Percentiles rank a stretch among this genome's conserved stretches.
Conservation (phyloP, 768 basidiomycete genomes). For the Pulveroboletus sp. region DNA sequence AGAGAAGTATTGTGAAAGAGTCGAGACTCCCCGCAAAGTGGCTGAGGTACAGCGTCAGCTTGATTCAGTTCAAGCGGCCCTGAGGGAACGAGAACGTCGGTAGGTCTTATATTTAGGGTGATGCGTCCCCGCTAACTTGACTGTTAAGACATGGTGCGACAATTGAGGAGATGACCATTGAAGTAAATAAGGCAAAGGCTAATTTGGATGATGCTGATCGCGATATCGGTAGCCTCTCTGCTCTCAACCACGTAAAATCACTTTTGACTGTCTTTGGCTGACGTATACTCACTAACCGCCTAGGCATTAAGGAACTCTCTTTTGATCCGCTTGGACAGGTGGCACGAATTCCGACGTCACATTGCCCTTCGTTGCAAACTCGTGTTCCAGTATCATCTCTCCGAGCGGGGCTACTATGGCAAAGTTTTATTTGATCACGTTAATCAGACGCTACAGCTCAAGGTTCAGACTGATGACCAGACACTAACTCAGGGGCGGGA, state of each 20-base stretch:
- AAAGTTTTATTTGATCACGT: slow-evolving; percentile 85
- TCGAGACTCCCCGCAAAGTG: slow-evolving; percentile 53
- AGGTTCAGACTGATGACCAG: slow-evolving; percentile 83
- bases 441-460: slow-evolving; percentile 56
- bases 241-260: slow-evolving; percentile 58
- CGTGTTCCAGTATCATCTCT: slow-evolving; percentile 77
- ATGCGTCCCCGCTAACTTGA: neutral
- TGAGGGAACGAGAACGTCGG: slow-evolving; percentile 65
- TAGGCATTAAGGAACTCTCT: slow-evolving; percentile 70
- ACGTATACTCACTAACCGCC: slow-evolving; percentile 7
- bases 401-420: slow-evolving; percentile 83
- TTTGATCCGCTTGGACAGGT: slow-evolving; percentile 58
- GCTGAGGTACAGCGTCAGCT: slow-evolving; percentile 57
- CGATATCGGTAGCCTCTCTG: slow-evolving; percentile 59
- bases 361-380: slow-evolving; percentile 85
- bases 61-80: slow-evolving; percentile 55
- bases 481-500: slow-evolving; percentile 60
- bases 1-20: slow-evolving; percentile 51
- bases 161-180: slow-evolving; percentile 70
- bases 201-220: slow-evolving; percentile 54
- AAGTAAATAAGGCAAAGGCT: slow-evolving; percentile 61
- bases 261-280: neutral
- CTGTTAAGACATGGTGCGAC: slow-evolving; percentile 62
- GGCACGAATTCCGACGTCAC: slow-evolving; percentile 85
- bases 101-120: slow-evolving; percentile 25